Base-by-base conservation (phyloP, 768 basidiomycete species). In the button mushroom (Agaricus bisporus) region DNA sequence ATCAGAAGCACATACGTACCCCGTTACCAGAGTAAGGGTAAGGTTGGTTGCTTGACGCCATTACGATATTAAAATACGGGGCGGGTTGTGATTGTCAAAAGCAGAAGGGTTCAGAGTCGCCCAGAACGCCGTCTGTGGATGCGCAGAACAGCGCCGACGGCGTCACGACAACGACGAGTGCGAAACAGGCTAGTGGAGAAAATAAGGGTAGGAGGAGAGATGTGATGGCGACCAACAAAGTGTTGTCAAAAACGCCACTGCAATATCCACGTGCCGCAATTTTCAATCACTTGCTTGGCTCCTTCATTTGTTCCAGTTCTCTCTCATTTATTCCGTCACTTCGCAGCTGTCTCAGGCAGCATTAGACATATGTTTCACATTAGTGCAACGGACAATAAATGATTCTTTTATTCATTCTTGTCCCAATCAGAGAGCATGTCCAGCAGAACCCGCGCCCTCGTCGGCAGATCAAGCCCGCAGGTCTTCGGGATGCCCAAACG, bases 121-220 rank as follows among this genome's bases (percentile, higher is more conserved):
- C 25, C 7, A 37, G 51, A 10, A 46, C 42, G 43, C 37, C 35
- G 51, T 46, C 35, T 18, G 20, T n/a, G 25, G 15, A 10, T 37
- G 51, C 51, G 22, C 51, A 45, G n/a, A 32, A 11, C 20, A 26
- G 51, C 51, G 51, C 51, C 51, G 10, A 35, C 42, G 41, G 32
- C 50, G 50, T 45, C 37, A 26, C 51, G 51, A 46, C 43, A 38
- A 38, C 18, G 36, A 28, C 51, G 36, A 12, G 26, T 18, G 10
- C 18, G 41, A 29, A 29, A 5, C 29, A 43, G 41, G 15, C 14
- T 14, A 43, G 20, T 8, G 20, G 18, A n/a, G n/a, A 15, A 20
- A 20, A 18, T 4, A 5, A 45, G 44, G n/a, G 25, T 26, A 26
- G 22, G 25, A 29, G 18, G 20, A 5, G 37, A 9, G 2, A 48